phyloP scores from a whole-genome alignment of 495 filamentous ascomycete species.

The Neurospora tetrasperma region DNA sequence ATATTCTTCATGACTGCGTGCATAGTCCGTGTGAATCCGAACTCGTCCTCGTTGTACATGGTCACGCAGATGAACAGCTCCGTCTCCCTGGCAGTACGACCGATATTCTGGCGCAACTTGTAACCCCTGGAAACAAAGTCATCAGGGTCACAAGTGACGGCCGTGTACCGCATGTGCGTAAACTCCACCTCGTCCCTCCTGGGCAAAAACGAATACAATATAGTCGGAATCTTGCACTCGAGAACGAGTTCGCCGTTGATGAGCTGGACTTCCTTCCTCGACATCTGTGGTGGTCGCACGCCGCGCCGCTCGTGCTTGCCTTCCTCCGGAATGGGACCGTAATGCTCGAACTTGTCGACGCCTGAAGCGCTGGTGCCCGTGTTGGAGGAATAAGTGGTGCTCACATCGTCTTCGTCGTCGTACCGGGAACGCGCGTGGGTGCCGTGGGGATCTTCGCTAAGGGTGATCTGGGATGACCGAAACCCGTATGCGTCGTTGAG shows the following conservation, averaged over 20 bases:
- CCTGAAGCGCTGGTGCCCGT: background rate
- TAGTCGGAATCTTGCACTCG: conserved; percentile 98
- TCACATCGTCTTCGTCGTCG: background rate
- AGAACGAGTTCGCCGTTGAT: conserved; percentile 96
- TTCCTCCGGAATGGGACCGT: conserved; percentile 69
- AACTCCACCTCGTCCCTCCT: conserved; percentile 89
- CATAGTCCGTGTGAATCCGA: conserved; percentile 94
- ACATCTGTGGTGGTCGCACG: conserved; percentile 77
- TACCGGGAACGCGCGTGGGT: conserved; percentile 6
- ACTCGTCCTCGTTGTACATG: conserved; percentile 99
- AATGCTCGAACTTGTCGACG: conserved; percentile 48
- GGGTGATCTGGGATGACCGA: conserved; percentile 47
- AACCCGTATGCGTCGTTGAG: conserved; percentile 53
- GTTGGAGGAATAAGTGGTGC: background rate
- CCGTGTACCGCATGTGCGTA: conserved; percentile 99
- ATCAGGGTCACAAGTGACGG: conserved; percentile 97
- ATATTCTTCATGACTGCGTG: conserved; percentile 99
- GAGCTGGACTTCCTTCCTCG: conserved; percentile 86
- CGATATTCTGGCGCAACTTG: conserved; percentile 92
- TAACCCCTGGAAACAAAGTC: conserved; percentile 84
- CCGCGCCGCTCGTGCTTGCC: conserved; percentile 76
- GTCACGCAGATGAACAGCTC: conserved; percentile 97
- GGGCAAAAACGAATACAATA: conserved; percentile 89
- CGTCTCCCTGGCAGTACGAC: conserved; percentile 78
- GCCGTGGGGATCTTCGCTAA: conserved; percentile 27